Evolutionary conservation across 805 yeast species (phyloP).

Genomic region (Zygosaccharomyces siamensis): DNA sequence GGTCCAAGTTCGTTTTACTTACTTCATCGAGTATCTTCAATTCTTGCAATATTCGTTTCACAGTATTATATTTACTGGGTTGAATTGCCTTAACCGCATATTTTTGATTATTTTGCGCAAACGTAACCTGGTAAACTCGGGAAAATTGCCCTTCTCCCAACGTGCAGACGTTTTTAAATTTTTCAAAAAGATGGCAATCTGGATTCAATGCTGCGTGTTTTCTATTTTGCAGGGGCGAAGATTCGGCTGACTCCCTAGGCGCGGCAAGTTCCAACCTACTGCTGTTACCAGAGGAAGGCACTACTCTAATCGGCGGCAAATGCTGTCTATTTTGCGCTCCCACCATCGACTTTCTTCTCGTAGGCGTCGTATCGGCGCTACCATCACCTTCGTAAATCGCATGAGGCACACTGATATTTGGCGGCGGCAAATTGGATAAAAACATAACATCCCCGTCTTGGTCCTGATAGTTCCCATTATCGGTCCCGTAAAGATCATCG

Average conservation of each 20-base stretch:
- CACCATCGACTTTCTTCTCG: constrained; percentile 19
- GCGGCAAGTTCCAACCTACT: background rate
- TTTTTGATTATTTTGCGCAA: constrained; percentile 48
- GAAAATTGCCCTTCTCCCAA: constrained; percentile 90
- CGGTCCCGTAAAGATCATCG: constrained; percentile 34
- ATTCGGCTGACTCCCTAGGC: constrained; percentile 20
- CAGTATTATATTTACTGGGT: constrained; percentile 35
- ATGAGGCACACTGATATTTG: constrained; percentile 1
- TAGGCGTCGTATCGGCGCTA: constrained; percentile 22
- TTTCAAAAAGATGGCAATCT: constrained; percentile 41
- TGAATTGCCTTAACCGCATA: constrained; percentile 89
- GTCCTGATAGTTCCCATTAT: constrained; percentile 6
- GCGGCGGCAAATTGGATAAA: constrained; percentile 14
- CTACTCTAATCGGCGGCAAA: constrained; percentile 3
- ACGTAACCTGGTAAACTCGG: constrained; percentile 74
- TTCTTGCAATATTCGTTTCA: constrained; percentile 30
- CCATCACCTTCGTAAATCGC: constrained; percentile 5
- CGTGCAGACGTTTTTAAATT: constrained; percentile 57
- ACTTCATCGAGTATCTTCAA: constrained; percentile 29
- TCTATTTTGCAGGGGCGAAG: constrained; percentile 18
- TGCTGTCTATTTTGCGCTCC: constrained; percentile 11
- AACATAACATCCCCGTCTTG: constrained; percentile 13
- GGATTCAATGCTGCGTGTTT: constrained; percentile 30
- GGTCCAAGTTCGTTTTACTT: constrained; percentile 32
- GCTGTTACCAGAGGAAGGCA: constrained; percentile 23